Percentiles rank a stretch among this genome's conserved stretches.
These are phyloP conservation scores for Chaetomidium leptoderma DNA, from an alignment of 495 filamentous ascomycete genomes.

Conservation along the genomic window DNA sequence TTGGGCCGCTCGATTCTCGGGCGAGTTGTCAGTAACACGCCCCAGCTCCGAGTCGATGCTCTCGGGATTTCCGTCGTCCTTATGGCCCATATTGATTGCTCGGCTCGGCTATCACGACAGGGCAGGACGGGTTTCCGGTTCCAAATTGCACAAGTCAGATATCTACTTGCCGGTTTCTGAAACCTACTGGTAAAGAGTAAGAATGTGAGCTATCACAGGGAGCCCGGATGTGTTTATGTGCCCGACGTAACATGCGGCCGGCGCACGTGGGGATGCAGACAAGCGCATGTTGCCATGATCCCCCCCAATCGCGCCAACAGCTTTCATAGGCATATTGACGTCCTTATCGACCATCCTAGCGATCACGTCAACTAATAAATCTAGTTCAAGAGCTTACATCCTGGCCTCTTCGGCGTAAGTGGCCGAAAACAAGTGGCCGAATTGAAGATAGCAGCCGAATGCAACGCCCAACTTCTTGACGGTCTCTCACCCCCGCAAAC, in stretches of 20 bases:
- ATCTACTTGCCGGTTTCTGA: neutral
- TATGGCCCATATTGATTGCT: neutral
- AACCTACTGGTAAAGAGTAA: neutral
- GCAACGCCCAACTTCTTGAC: no score
- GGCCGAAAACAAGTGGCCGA: no score
- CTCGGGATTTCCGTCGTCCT: neutral
- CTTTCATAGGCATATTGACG: neutral
- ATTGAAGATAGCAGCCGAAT: no score
- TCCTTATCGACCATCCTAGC: neutral
- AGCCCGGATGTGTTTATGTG: neutral
- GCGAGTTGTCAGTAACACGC: neutral
- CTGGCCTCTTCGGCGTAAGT: no score
- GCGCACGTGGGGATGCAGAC: neutral
- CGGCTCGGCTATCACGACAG: neutral
- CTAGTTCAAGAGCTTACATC: no score
- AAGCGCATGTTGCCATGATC: neutral
- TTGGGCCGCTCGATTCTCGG: neutral
- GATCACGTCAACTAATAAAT: neutral
- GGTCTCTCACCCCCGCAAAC: no score
- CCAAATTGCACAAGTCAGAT: neutral
- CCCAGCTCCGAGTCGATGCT: neutral
- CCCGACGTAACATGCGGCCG: neutral
- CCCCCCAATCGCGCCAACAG: neutral
- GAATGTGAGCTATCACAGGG: neutral
- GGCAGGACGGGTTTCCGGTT: neutral